Conservation (phyloP, 192 early-diverging fungal species). For the Linnemannia exigua region DNA sequence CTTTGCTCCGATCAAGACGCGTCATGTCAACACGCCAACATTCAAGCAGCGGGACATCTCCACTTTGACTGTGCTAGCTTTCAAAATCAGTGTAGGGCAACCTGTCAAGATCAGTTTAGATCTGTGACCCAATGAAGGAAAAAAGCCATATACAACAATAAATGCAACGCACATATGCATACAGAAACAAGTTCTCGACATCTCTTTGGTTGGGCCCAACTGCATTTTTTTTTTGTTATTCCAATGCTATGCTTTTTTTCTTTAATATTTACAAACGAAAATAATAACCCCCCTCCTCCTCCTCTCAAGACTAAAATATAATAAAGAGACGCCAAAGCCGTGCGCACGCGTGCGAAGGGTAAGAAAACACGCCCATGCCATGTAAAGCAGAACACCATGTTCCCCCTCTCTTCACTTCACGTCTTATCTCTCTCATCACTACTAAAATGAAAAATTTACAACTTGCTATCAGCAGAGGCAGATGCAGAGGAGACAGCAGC, state of each 20-base stretch:
- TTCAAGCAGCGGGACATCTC: neutral
- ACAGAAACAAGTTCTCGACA: no score
- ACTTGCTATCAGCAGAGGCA: conserved; percentile 28
- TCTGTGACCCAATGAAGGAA: no score
- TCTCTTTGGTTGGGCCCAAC: neutral
- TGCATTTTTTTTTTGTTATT: neutral
- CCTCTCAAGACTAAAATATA: no score
- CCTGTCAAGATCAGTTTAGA: no score
- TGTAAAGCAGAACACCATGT: neutral
- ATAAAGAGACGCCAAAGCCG: no score
- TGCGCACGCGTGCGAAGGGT: no score
- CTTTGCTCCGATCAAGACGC: neutral
- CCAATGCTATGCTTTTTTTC: neutral
- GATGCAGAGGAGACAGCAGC: conserved; percentile 10
- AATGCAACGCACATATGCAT: conserved; percentile 19
- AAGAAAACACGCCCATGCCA: neutral
- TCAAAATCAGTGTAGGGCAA: no score
- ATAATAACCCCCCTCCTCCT: no score
- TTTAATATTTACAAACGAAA: neutral
- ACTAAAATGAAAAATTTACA: conserved; percentile 13
- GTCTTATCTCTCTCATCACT: no score
- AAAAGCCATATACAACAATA: no score
- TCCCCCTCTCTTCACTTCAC: no score
- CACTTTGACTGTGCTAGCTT: neutral
- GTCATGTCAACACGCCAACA: neutral